Percentiles rank a stretch among this genome's conserved stretches.
phyloP scores from a whole-genome alignment of 2,329 filamentous ascomycete genomes.

The Aschersonia sp. region DNA sequence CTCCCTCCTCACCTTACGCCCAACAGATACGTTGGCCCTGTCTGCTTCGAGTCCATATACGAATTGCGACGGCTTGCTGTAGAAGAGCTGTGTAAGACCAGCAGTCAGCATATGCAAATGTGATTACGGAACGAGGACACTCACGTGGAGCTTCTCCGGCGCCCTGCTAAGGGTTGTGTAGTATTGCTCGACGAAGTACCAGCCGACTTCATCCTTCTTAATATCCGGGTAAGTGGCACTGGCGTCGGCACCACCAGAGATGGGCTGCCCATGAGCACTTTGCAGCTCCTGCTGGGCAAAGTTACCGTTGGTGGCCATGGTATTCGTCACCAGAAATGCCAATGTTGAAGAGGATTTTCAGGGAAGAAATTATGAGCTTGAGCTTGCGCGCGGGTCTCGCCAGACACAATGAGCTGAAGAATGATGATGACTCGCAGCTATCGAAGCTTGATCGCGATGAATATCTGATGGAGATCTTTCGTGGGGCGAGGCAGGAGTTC shows the following conservation, averaged over 20 bases:
- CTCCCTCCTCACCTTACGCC: constrained; percentile 51
- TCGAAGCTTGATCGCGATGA: no score
- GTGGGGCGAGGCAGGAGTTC: no score
- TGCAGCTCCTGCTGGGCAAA: constrained; percentile 29
- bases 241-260: constrained; percentile 18
- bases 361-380: not conserved
- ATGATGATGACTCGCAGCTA: no score
- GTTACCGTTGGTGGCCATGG: constrained; percentile 45
- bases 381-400: not conserved
- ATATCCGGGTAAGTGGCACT: constrained; percentile 28
- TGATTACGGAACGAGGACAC: constrained; percentile 11
- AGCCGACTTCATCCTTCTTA: constrained; percentile 88
- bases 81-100: constrained; percentile 53
- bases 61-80: constrained; percentile 90
- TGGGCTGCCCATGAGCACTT: constrained; percentile 23
- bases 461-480: no score
- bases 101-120: not conserved
- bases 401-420: no score
- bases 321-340: constrained; percentile 6
- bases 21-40: constrained; percentile 71
- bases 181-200: constrained; percentile 99
- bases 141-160: constrained; percentile 78
- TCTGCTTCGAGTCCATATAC: constrained; percentile 87
- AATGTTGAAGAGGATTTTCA: no score
- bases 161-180: constrained; percentile 94